Conservation (phyloP, 176 grass and related monocot species). For the Oryza australiensis region DNA sequence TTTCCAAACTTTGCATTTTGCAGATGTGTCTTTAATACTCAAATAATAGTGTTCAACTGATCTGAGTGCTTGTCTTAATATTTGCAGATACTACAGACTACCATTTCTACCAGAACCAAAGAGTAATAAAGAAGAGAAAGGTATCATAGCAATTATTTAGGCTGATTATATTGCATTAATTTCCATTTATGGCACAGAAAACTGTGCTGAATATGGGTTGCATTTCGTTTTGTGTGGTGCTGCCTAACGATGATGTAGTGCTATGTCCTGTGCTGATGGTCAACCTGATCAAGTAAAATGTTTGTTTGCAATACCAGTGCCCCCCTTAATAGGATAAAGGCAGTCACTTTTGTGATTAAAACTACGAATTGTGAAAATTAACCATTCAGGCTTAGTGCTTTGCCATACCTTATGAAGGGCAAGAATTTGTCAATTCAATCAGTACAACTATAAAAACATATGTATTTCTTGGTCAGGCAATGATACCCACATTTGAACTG, state of each 20-base stretch:
- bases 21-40: slow-evolving; percentile 6
- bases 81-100: slow-evolving; percentile 30
- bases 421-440: neutral
- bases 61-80: slow-evolving; percentile 26
- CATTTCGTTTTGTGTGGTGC: neutral
- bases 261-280: neutral
- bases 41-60: neutral
- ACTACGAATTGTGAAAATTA: neutral
- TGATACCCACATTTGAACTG: neutral
- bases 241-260: neutral
- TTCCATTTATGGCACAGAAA: neutral
- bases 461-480: neutral
- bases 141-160: slow-evolving; percentile 42
- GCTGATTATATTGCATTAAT: neutral
- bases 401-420: neutral
- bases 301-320: slow-evolving; percentile 7
- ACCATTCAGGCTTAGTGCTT: neutral
- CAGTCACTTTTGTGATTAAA: neutral
- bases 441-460: slow-evolving; percentile 8
- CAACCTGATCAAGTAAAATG: neutral
- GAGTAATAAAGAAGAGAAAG: slow-evolving; percentile 77
- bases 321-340: neutral
- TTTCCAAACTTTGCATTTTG: neutral
- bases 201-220: neutral
- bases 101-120: slow-evolving; percentile 47